Base-by-base conservation (phyloP, 2,329 filamentous ascomycete genomes). In the Fusarium redolens region DNA sequence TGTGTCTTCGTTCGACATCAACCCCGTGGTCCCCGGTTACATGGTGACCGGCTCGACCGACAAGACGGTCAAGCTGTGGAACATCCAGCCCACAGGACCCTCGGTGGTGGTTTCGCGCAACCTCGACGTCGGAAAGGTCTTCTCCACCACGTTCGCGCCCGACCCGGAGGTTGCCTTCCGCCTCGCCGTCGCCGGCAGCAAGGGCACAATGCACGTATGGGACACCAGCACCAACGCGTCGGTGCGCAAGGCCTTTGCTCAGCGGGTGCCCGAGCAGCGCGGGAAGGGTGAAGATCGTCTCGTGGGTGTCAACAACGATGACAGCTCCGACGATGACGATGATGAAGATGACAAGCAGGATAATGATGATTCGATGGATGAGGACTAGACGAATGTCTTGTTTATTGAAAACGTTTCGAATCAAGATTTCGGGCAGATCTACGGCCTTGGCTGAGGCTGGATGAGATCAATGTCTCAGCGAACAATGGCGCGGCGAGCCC, bases 11-110 rank as follows among this genome's bases (percentile, higher is more conserved):
- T 98, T 99, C 81, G 95, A 97, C 81, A 89, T 98, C 83, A 98
- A 98, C 86, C 88, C 92, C 7, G 86, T 91, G 55, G 94, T 99
- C 67, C 96, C 96, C 2, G 96, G 96, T 47, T 98, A 94, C 87
- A 89, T 99, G 83, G 96, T 91, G 18, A 98, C 96, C 1, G 96
- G 95, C 6, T 97, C 95, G 4, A 95, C 93, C 18, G 96, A 99
- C 86, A 96, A 94, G 86, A 93, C 92, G 10, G 95, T 98, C 77
- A 99, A 99, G 87, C 87, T 99, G 64, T 99, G 96, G 96, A 97
- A 97, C 83, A 91, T 98, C 64, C 89, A 92, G 76, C 83, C 92
- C 17, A 89, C 89, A 44, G 95, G 94, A 4, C 96, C 96, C 3
- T 93, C 91, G 68, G 93, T 99, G 90, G 94, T 99, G 3, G 93